Conservation (phyloP, 805 yeast genomes). For the Candida ficus region DNA sequence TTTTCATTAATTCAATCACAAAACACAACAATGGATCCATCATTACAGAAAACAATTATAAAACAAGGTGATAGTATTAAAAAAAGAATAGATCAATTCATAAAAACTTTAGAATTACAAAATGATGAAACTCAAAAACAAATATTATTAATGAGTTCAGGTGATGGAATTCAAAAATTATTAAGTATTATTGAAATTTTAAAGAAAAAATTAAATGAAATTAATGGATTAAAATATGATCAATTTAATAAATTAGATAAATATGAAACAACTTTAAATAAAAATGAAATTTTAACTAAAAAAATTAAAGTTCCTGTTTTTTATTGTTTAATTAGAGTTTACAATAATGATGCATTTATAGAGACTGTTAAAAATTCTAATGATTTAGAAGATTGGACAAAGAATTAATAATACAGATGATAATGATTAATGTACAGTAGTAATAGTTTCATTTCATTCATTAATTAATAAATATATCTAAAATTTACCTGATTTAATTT, state of each 20-base stretch:
- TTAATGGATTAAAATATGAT: conserved; percentile 4
- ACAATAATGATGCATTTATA: neutral
- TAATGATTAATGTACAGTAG: too few species aligned
- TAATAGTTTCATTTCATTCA: too few species aligned
- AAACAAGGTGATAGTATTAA: conserved; percentile 22
- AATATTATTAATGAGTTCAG: conserved; percentile 20
- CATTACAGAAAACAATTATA: conserved; percentile 8
- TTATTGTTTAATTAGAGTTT: conserved; percentile 15
- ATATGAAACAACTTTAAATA: conserved; percentile 12
- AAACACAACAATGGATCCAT: conserved; percentile 1
- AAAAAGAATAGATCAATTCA: conserved; percentile 13
- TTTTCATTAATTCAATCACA: conserved; percentile 6
- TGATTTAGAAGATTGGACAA: conserved; percentile 19
- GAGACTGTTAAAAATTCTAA: neutral
- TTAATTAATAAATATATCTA: neutral
- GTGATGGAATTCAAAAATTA: conserved; percentile 21
- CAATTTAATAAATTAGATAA: conserved; percentile 23
- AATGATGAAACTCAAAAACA: neutral
- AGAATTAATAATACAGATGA: conserved; percentile 7
- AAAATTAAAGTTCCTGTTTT: conserved; percentile 18
- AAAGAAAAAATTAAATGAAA: conserved; percentile 13
- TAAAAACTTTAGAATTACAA: neutral
- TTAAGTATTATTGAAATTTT: conserved; percentile 21
- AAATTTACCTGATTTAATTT: neutral
- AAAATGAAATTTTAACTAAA: conserved; percentile 20